Conservation (phyloP, 257 asterid genomes). For the Cruciata laevipes region DNA sequence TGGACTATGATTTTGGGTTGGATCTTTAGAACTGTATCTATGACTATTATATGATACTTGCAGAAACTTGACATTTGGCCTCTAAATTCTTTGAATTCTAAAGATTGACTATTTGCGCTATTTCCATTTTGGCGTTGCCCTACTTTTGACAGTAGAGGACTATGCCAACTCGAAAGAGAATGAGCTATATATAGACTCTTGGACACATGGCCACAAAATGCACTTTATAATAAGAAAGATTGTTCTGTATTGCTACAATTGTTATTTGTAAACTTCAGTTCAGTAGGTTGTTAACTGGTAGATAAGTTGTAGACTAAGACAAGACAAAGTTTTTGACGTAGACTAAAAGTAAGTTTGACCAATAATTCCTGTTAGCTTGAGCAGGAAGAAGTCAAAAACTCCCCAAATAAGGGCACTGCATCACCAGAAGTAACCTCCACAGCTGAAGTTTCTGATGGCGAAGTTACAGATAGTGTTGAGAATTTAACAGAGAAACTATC, state of each 20-base stretch:
- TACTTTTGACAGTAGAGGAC: too few relatives aligned
- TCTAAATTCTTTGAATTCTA: neutral
- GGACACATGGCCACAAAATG: neutral
- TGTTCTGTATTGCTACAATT: too few relatives aligned
- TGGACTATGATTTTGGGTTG: neutral
- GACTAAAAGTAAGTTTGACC: neutral
- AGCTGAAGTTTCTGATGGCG: slow-evolving; percentile 29
- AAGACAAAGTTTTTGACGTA: neutral
- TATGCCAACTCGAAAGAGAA: neutral
- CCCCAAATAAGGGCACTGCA: slow-evolving; percentile 26
- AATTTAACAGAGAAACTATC: slow-evolving; percentile 54
- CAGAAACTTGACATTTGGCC: neutral
- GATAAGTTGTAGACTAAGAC: neutral
- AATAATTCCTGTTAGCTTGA: neutral
- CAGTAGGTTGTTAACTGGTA: neutral
- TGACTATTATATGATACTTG: neutral
- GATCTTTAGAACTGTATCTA: neutral
- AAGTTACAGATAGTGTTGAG: slow-evolving; percentile 38
- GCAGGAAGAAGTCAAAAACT: slow-evolving; percentile 48
- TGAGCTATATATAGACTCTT: neutral
- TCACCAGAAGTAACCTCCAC: slow-evolving; percentile 51
- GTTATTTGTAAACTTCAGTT: neutral
- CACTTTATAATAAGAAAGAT: neutral
- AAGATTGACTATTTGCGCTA: too few relatives aligned
- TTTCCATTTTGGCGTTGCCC: neutral